Evolutionary conservation across 495 filamentous ascomycete genomes (phyloP).

Genomic region (Oleoguttula mirabilis): DNA sequence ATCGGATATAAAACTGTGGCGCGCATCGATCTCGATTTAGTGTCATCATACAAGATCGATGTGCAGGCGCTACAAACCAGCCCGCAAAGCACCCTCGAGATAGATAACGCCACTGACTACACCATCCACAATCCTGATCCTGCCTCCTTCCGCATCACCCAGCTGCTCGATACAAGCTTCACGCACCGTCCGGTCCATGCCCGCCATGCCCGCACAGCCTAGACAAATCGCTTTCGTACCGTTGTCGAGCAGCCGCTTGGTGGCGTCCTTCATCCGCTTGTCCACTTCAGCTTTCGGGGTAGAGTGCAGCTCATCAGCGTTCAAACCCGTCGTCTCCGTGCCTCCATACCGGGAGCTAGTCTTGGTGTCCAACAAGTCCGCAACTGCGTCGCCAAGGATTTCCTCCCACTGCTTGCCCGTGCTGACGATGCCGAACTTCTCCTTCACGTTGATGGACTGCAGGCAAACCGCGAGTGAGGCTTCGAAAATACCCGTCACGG

Average conservation of each 20-base stretch:
- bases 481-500: slow-evolving; percentile 81
- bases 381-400: slow-evolving; percentile 53
- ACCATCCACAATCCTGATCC: slow-evolving; percentile 69
- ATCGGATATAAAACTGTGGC: too few relatives aligned
- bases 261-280: slow-evolving; percentile 50
- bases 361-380: slow-evolving; percentile 37
- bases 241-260: slow-evolving; percentile 46
- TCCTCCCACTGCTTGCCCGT: slow-evolving; percentile 75
- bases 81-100: slow-evolving; percentile 41
- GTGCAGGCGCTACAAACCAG: slow-evolving; percentile 6
- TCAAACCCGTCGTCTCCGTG: slow-evolving; percentile 72
- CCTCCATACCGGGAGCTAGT: slow-evolving; percentile 49
- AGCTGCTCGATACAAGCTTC: slow-evolving; percentile 52
- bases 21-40: too few relatives aligned
- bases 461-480: slow-evolving; percentile 54
- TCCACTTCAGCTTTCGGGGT: slow-evolving; percentile 51
- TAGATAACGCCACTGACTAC: slow-evolving; percentile 64
- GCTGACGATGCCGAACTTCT: slow-evolving; percentile 77
- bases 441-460: slow-evolving; percentile 33
- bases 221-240: slow-evolving; percentile 58
- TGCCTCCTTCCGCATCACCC: slow-evolving; percentile 45
- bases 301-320: slow-evolving; percentile 68
- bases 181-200: slow-evolving; percentile 69
- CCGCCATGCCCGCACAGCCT: slow-evolving; percentile 87
- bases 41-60: neutral